Evolutionary conservation across 192 early-diverging fungal species (phyloP).

Genomic region (Linnemannia elongata): DNA sequence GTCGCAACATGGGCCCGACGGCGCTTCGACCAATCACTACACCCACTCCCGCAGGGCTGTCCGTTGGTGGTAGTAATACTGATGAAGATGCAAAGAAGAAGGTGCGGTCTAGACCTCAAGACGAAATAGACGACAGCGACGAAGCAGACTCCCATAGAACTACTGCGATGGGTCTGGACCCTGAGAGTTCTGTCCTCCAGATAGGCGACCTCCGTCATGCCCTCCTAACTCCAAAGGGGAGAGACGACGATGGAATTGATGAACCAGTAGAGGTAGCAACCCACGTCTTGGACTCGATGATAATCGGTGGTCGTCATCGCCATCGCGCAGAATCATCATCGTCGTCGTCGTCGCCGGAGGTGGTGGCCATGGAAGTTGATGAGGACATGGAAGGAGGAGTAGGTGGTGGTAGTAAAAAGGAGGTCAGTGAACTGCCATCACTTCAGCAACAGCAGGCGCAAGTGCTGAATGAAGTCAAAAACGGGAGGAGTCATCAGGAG

Average conservation of each 20-base stretch:
- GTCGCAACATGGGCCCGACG: not conserved
- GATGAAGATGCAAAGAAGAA: not conserved
- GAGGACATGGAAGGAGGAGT: not conserved
- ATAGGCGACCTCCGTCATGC: slow-evolving; percentile 18
- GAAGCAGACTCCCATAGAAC: not conserved
- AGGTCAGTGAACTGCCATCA: not conserved
- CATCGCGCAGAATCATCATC: not conserved
- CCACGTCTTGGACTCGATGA: slow-evolving; percentile 31
- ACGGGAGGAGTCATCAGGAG: not conserved
- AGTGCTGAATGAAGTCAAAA: too few relatives aligned
- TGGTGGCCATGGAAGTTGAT: not conserved
- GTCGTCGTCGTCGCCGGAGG: not conserved
- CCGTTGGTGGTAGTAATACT: too few relatives aligned
- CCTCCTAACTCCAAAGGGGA: not conserved
- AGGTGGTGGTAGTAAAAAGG: too few relatives aligned
- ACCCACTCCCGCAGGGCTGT: too few relatives aligned
- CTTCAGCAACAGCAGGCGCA: not conserved
- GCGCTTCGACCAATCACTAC: not conserved
- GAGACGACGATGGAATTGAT: not conserved
- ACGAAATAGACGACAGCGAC: not conserved
- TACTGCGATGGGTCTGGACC: not conserved
- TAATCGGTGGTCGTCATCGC: slow-evolving; percentile 10
- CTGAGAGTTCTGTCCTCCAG: slow-evolving; percentile 2
- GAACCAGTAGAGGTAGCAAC: slow-evolving; percentile 23
- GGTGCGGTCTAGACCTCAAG: not conserved